Conservation (phyloP, 2,329 filamentous ascomycete genomes). For the Pseudogymnoascus destructans region DNA sequence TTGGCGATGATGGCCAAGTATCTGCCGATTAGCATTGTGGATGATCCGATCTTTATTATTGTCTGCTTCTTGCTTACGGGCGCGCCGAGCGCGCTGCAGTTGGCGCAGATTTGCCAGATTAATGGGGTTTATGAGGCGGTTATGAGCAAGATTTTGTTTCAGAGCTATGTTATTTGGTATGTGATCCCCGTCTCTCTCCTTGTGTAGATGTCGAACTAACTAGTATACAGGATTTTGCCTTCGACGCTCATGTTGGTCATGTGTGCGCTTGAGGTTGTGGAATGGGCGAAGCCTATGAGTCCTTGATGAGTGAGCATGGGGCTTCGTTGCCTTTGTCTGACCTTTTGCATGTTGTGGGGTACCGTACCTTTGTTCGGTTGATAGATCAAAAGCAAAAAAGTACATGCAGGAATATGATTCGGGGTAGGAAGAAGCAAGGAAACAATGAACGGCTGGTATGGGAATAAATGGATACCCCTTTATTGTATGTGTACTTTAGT, state of each 20-base stretch:
- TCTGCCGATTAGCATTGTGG: conserved; percentile 82
- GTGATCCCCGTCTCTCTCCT: conserved; percentile 21
- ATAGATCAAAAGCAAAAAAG: neutral
- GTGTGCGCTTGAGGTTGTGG: conserved; percentile 80
- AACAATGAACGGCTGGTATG: neutral
- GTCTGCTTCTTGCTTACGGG: conserved; percentile 95
- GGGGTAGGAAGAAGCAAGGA: neutral
- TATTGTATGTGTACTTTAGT: neutral
- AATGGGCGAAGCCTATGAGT: conserved; percentile 50
- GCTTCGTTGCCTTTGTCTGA: neutral
- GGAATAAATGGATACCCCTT: neutral
- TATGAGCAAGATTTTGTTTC: conserved; percentile 86
- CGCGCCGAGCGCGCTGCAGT: conserved; percentile 81
- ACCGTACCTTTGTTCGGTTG: neutral
- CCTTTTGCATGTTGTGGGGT: neutral
- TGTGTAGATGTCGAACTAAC: neutral
- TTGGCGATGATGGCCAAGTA: conserved; percentile 81
- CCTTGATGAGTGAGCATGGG: neutral
- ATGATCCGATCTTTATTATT: conserved; percentile 95
- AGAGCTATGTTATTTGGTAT: conserved; percentile 91
- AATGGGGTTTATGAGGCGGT: conserved; percentile 92
- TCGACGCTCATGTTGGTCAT: conserved; percentile 85
- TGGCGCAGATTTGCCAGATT: conserved; percentile 97
- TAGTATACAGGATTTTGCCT: conserved; percentile 61
- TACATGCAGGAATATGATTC: neutral